These are phyloP conservation scores for Amoebophrya sp. DNA, from an alignment of 169 alveolate species.

Conservation along the genomic window DNA sequence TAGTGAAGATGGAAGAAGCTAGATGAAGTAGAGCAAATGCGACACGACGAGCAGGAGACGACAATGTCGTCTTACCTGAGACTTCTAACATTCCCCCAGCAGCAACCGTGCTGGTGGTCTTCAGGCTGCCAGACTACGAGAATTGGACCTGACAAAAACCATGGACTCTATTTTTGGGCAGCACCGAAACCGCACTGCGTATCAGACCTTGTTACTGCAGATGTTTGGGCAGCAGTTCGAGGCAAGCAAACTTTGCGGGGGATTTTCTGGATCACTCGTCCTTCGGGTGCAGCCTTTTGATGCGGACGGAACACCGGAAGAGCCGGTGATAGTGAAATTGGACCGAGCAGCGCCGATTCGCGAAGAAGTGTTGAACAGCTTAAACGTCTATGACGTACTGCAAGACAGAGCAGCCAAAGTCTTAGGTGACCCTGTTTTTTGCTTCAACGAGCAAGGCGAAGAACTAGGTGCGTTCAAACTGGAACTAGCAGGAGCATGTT, in stretches of 20 bases:
- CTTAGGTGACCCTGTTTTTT: slow-evolving; percentile 30
- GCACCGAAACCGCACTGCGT: slow-evolving; percentile 9
- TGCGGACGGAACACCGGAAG: background rate
- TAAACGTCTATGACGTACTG: slow-evolving; percentile 30
- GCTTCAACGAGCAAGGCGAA: background rate
- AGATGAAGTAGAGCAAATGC: background rate
- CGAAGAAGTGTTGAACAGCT: slow-evolving; percentile 17
- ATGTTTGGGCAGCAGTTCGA: slow-evolving; percentile 33
- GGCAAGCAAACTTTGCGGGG: slow-evolving; percentile 29
- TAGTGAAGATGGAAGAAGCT: background rate
- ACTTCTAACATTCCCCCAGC: background rate
- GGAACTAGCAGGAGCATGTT: slow-evolving; percentile 37
- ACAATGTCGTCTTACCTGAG: background rate
- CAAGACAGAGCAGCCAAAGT: slow-evolving; percentile 29
- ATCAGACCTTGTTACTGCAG: slow-evolving; percentile 20
- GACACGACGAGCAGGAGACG: background rate
- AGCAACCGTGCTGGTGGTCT: background rate
- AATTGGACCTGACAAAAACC: background rate
- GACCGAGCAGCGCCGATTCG: background rate
- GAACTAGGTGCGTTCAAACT: slow-evolving; percentile 34
- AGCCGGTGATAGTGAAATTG: slow-evolving; percentile 34
- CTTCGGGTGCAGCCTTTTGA: slow-evolving; percentile 36
- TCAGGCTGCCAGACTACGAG: background rate
- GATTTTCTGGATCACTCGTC: slow-evolving; percentile 29
- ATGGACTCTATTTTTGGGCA: slow-evolving; percentile 10